phyloP scores from a whole-genome alignment of 2,329 filamentous ascomycete species.

The Canariomyces notabilis region DNA sequence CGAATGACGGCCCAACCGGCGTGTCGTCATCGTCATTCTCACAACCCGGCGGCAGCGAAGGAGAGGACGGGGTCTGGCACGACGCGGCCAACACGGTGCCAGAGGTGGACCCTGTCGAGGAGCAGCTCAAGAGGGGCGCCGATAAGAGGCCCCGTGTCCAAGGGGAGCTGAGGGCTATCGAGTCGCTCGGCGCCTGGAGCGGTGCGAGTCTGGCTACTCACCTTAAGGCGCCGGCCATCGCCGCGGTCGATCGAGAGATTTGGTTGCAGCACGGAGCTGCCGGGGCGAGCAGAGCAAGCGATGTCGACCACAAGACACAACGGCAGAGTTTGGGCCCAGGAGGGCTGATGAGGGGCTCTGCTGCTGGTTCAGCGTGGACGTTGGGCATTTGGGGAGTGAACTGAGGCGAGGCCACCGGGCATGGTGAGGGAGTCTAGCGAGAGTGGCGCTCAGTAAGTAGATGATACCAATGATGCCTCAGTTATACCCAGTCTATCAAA shows the following conservation, averaged over 20 bases:
- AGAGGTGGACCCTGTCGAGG: slow-evolving; percentile 54
- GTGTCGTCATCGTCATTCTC: too few species aligned
- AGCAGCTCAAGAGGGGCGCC: slow-evolving; percentile 45
- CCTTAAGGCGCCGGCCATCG: slow-evolving; percentile 63
- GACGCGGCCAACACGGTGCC: slow-evolving; percentile 42
- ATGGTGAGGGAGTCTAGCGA: neutral
- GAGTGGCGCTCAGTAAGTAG: neutral
- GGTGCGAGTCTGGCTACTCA: slow-evolving; percentile 67
- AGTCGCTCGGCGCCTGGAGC: slow-evolving; percentile 68
- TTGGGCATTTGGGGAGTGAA: slow-evolving; percentile 57
- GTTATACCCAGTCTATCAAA: too few species aligned
- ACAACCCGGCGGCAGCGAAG: slow-evolving; percentile 25
- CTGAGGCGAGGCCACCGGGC: slow-evolving; percentile 24
- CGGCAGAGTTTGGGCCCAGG: slow-evolving; percentile 61
- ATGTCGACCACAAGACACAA: slow-evolving; percentile 53
- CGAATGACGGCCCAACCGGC: slow-evolving; percentile 20
- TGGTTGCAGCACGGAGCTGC: slow-evolving; percentile 63
- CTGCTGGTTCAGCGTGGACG: slow-evolving; percentile 51
- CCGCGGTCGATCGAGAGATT: slow-evolving; percentile 64
- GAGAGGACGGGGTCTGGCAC: slow-evolving; percentile 33
- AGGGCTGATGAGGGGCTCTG: slow-evolving; percentile 39
- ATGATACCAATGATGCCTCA: too few species aligned
- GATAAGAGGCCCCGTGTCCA: slow-evolving; percentile 41
- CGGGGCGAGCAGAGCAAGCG: slow-evolving; percentile 55
- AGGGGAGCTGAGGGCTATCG: slow-evolving; percentile 59